These are phyloP conservation scores for Cutaneotrichosporon arboriforme DNA, from an alignment of 1,284 basidiomycete genomes.

Conservation along the genomic window DNA sequence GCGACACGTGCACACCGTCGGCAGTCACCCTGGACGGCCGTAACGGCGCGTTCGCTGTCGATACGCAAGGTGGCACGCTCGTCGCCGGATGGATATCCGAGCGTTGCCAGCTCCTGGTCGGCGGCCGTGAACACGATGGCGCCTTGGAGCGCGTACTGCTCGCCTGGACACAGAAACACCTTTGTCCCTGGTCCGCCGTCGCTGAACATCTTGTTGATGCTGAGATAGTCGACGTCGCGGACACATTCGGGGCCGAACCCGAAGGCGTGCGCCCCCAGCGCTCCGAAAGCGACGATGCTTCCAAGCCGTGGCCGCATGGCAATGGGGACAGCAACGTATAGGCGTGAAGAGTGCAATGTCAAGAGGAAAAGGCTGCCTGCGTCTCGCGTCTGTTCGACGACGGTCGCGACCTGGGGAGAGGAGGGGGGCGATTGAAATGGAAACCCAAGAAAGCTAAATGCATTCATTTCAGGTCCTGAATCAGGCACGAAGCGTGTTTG, in stretches of 20 bases:
- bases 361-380: too few relatives aligned
- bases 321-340: too few relatives aligned
- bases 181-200: constrained; percentile 47
- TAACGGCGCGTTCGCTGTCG: constrained; percentile 32
- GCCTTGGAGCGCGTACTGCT: constrained; percentile 43
- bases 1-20: constrained; percentile 46
- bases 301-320: too few relatives aligned
- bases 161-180: constrained; percentile 49
- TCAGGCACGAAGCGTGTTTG: too few relatives aligned
- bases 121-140: constrained; percentile 50
- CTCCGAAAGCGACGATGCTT: too few relatives aligned
- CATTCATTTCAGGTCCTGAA: too few relatives aligned
- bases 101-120: constrained; percentile 51
- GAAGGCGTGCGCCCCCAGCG: too few relatives aligned
- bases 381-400: too few relatives aligned
- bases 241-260: constrained; percentile 23
- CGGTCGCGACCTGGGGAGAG: too few relatives aligned
- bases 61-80: constrained; percentile 47
- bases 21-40: constrained; percentile 48
- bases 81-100: constrained; percentile 48
- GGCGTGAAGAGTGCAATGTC: too few relatives aligned
- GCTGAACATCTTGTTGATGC: constrained; percentile 42
- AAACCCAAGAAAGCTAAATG: too few relatives aligned
- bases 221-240: constrained; percentile 36
- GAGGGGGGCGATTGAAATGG: too few relatives aligned